phyloP scores from a whole-genome alignment of 305 asterid species.

The Fraxinus dipetala region DNA sequence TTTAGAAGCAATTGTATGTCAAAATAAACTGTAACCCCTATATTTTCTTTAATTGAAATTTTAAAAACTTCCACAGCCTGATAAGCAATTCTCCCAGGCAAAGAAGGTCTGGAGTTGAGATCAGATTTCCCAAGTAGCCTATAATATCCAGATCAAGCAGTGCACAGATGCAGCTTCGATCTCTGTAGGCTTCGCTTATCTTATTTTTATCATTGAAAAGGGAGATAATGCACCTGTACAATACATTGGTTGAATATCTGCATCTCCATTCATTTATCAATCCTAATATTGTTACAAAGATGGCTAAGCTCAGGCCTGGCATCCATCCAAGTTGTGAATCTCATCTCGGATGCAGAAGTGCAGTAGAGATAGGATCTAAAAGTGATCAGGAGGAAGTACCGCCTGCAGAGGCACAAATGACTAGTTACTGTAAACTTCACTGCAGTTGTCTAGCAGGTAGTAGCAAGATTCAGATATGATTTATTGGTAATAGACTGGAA shows the following conservation, averaged over 20 bases:
- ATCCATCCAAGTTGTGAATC: constrained; percentile 76
- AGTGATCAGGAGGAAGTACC: constrained; percentile 85
- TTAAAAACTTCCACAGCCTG: background rate
- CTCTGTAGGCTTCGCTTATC: constrained; percentile 11
- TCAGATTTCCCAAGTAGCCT: background rate
- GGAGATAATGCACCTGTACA: constrained; percentile 29
- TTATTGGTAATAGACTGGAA: background rate
- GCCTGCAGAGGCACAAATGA: constrained; percentile 52
- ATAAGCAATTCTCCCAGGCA: background rate
- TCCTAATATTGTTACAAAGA: constrained; percentile 82
- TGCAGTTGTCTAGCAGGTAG: background rate
- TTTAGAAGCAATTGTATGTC: background rate
- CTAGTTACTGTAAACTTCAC: background rate
- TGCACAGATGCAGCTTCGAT: background rate
- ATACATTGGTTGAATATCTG: constrained; percentile 18
- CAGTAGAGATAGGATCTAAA: constrained; percentile 88
- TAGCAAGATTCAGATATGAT: constrained; percentile 4
- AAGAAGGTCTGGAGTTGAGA: background rate
- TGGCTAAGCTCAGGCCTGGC: constrained; percentile 99
- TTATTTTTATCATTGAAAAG: constrained; percentile 1
- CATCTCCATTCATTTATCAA: constrained; percentile 46
- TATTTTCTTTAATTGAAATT: background rate
- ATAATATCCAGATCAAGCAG: background rate
- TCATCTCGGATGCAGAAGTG: constrained; percentile 54
- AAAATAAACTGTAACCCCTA: background rate